Evolutionary conservation across 2,329 filamentous ascomycete genomes (phyloP), one percentile per base, ranked within the genome.

Genomic region (Cercospora brassicicola): DNA sequence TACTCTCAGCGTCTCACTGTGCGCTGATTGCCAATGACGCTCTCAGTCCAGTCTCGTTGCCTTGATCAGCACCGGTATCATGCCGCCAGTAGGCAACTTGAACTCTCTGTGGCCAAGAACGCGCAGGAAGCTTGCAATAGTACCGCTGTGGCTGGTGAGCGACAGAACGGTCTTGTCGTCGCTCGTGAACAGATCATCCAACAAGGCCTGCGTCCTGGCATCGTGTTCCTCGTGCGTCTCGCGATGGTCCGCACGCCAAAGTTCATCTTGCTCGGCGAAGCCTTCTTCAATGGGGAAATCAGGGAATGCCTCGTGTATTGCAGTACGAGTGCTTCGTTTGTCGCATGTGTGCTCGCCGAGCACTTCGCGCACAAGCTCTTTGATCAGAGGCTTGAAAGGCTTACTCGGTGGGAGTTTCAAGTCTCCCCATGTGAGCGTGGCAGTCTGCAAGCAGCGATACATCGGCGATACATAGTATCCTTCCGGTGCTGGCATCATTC

Each of bases 271-370:
- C 75, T 91, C 89, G 0, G 82, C 76, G 73, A 92, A 91, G 0
- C 86, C 87, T 1, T 79, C 76, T 77, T 91, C 90, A 59, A 91
- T 86, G 4, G 72, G 73, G 74, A 84, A 89, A 1, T 71, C 75
- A 0, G 87, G 88, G 59, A 87, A 87, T 3, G 82, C 80, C 2
- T 78, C 69, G 15, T 79, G 78, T 69, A 91, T 88, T 67, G 83
- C 82, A 0, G 84, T 82, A 73, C 82, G 85, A 72, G 79, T 85
- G 23, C 84, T 85, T 9, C 90, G 83, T 31, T 86, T 83, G 78
- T 92, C 88, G 76, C 90, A 92, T 0, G 89, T 91, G 75, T 91
- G 90, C 51, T 88, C 86, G 64, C 85, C 88, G 65, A 91, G 86
- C 2, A 86, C 85, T 77, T 92, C 90, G 31, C 90, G 84, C 71